Percentiles rank a stretch among this genome's conserved stretches.
Evolutionary conservation across 768 basidiomycete species (phyloP).

Genomic region (Ramaria sp.): DNA sequence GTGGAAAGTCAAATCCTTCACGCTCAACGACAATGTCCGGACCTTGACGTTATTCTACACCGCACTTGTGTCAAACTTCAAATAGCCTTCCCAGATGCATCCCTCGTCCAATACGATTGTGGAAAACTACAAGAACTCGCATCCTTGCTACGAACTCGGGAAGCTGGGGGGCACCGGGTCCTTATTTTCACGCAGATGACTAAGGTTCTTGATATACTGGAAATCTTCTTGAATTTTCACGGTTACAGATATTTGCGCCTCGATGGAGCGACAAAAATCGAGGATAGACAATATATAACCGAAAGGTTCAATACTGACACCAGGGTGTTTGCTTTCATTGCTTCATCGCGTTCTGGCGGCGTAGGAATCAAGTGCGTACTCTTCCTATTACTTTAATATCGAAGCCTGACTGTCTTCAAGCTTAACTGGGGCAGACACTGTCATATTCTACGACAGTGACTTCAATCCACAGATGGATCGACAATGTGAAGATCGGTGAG

Average conservation of each 20-base stretch:
- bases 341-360: constrained; percentile 67
- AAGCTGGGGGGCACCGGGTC: constrained; percentile 78
- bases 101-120: constrained; percentile 88
- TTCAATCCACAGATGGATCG: constrained; percentile 98
- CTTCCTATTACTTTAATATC: neutral
- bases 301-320: constrained; percentile 78
- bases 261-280: constrained; percentile 91
- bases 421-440: constrained; percentile 83
- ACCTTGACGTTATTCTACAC: constrained; percentile 65
- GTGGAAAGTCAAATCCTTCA: constrained; percentile 15
- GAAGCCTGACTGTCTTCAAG: constrained; percentile 24
- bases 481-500: constrained; percentile 87
- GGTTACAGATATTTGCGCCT: constrained; percentile 91
- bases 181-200: constrained; percentile 99
- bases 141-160: constrained; percentile 69
- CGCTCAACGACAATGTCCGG: constrained; percentile 21
- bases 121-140: constrained; percentile 86
- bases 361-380: constrained; percentile 88
- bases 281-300: constrained; percentile 84
- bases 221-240: constrained; percentile 85
- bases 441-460: constrained; percentile 95
- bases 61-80: constrained; percentile 70
- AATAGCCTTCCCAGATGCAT: constrained; percentile 88
- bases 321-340: constrained; percentile 81
- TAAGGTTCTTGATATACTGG: constrained; percentile 83